Base-by-base conservation (phyloP, 352 stramenopile genomes). In the Phytopythium mirpurense region DNA sequence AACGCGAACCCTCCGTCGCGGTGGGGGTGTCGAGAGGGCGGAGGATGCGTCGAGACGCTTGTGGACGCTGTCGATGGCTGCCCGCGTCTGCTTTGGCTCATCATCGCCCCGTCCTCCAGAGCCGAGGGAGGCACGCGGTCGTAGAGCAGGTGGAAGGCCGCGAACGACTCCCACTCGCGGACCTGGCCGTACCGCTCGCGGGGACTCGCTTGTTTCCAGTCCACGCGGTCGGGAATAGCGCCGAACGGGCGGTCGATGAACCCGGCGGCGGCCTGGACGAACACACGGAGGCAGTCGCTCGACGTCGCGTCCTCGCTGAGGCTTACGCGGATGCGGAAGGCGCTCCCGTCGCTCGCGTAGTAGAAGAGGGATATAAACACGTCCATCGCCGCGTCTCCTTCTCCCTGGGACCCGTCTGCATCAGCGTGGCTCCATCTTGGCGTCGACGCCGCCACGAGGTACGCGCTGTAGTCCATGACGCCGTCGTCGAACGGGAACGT, bases 391-490 rank as follows among this genome's bases (percentile, higher is more conserved):
- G 45, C n/a, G 16, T 51, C 34, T 24, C 32, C 21, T 0, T 16
- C 18, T 16, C 5, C 29, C 29, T 10, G 5, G 29, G 5, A 5
- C 29, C 5, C 29, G 29, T 32, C 29, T 5, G 29, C 29, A 9
- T 32, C 29, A 9, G 29, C 29, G 29, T 5, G 5, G 29, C 29
- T 32, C 29, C 29, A 32, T 5, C 9, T 9, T 5, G 29, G 29
- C 29, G 29, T 9, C 29, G 29, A 5, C 5, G 5, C 29, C n/a
- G 45, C n/a, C 45, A 38, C 29, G 15, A 27, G 18, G 29, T 41
- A 51, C n/a, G 45, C 49, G 16, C 56, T 35, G 38, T 63, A 59
- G 24, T 63, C 56, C 16, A 38, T 41, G 27, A 43, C 11, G 34
- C 41, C 29, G 15, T 56, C 46, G 34, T 44, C 50, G 11, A 34